Evolutionary conservation across 129 eudicot genomes (phyloP).

Genomic region (Smallanthus sonchifolius): DNA sequence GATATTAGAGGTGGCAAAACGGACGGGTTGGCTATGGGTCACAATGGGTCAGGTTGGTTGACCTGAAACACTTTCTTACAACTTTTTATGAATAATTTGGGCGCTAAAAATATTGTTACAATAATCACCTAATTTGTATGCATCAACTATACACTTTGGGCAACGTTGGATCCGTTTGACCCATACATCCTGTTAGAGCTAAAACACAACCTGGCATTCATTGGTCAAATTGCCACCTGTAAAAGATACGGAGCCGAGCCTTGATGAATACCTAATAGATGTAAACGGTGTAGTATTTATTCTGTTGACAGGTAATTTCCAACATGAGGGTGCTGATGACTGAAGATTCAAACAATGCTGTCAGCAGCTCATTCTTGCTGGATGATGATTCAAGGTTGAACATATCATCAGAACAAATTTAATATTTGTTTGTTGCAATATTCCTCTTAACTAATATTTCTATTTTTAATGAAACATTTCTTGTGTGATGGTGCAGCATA

Average conservation of each 20-base stretch:
- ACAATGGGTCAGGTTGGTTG: not conserved
- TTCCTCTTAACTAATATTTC: not conserved
- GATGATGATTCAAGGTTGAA: slow-evolving; percentile 94
- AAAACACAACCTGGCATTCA: not conserved
- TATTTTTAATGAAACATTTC: slow-evolving; percentile 2
- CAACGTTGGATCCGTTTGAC: not conserved
- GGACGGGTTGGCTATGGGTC: not conserved
- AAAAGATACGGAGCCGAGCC: not conserved
- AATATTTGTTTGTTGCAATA: not conserved
- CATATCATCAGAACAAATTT: not conserved
- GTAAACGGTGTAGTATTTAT: not conserved
- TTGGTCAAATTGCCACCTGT: not conserved
- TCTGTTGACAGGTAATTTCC: slow-evolving; percentile 58
- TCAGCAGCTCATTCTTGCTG: slow-evolving; percentile 81
- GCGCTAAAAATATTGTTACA: not conserved
- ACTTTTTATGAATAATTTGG: not conserved
- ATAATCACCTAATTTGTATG: not conserved
- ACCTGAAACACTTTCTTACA: not conserved
- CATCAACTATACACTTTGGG: not conserved
- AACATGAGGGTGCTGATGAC: slow-evolving; percentile 85
- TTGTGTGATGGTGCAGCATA: slow-evolving; percentile 54
- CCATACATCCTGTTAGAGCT: not conserved
- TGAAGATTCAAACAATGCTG: slow-evolving; percentile 89
- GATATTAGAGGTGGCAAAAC: not conserved
- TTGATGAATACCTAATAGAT: slow-evolving; percentile 1